Evolutionary conservation across 2,329 filamentous ascomycete species (phyloP).

Genomic region (Epichloe gansuensis): DNA sequence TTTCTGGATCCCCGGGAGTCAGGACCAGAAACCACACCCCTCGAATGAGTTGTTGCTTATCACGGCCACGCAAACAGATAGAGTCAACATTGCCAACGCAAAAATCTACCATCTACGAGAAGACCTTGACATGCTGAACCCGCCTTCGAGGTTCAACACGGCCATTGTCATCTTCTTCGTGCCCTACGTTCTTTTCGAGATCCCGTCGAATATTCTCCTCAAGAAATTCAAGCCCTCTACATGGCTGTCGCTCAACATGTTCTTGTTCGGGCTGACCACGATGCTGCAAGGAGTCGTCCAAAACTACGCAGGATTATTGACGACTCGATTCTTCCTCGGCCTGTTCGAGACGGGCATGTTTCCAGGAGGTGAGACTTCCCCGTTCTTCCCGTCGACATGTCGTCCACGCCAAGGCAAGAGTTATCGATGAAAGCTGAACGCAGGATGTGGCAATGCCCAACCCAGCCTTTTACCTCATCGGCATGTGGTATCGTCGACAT

Average conservation of each 20-base stretch:
- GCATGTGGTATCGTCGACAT: slow-evolving; percentile 79
- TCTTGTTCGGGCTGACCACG: slow-evolving; percentile 65
- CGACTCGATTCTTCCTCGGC: slow-evolving; percentile 77
- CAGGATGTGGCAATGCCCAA: neutral
- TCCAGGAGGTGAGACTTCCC: slow-evolving; percentile 21
- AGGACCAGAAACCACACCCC: too few relatives aligned
- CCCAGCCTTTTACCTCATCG: slow-evolving; percentile 51
- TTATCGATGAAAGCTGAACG: neutral
- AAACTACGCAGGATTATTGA: slow-evolving; percentile 65
- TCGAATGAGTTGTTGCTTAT: too few relatives aligned
- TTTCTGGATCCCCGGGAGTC: too few relatives aligned
- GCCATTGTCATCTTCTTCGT: slow-evolving; percentile 73
- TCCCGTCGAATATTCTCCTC: slow-evolving; percentile 54
- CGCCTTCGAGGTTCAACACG: slow-evolving; percentile 54
- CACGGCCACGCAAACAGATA: slow-evolving; percentile 23
- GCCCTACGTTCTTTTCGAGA: slow-evolving; percentile 60
- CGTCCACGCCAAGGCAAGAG: too few relatives aligned
- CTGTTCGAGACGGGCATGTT: slow-evolving; percentile 66
- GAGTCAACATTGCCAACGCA: slow-evolving; percentile 73
- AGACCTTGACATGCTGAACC: slow-evolving; percentile 43
- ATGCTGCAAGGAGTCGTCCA: slow-evolving; percentile 64
- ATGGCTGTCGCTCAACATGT: slow-evolving; percentile 74
- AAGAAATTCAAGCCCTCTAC: slow-evolving; percentile 50
- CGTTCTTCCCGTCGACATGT: neutral
- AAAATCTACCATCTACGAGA: slow-evolving; percentile 49